Base-by-base conservation (phyloP, 2,329 filamentous ascomycete species). In the Hypoxylon sp. region DNA sequence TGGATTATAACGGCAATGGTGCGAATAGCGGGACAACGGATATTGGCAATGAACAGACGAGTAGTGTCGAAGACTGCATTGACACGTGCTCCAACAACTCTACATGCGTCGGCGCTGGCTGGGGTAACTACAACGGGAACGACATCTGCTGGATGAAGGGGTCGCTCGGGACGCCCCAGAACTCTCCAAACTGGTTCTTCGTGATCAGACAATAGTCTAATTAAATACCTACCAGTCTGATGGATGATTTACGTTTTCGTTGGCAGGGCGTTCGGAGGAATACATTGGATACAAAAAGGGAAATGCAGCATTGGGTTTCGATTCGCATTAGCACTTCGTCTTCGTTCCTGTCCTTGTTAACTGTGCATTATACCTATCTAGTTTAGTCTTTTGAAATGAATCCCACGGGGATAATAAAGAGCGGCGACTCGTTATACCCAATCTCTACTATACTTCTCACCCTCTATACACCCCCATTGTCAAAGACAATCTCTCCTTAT, bases 81-180 rank as follows among this genome's bases (percentile, higher is more conserved):
- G 72, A 74, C 19, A 54, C 57, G 1, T 82, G 80, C 55, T 75
- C 78, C 5, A 24, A 11, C 2, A 70, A 75, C 52, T 65, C 72
- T 2, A 70, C 63, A 0, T 82, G 80, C 50, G 73, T 71, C 0
- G 80, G 77, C 1, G 80, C 78, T 0, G 79, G 80, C 11, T 82
- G 79, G 78, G 80, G 80, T 0, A 65, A 59, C 3, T 76, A 75
- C 35, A 17, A 77, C 0, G 77, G 76, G 5, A 44, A 53, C 1
- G 35, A 73, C 5, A 70, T 72, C 1, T 82, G 80, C 70, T 82
- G 77, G 75, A 67, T 81, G 54, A 81, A 82, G 74, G 76, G 76
- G 29, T 55, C 60, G 6, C 62, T 81, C 3, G 80, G 77, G 5
- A 44, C 47, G 5, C 67, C 74, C 1, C 75, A 79, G 9, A 22